Evolutionary conservation across 495 filamentous ascomycete genomes (phyloP).

Genomic region (Podospora conica): DNA sequence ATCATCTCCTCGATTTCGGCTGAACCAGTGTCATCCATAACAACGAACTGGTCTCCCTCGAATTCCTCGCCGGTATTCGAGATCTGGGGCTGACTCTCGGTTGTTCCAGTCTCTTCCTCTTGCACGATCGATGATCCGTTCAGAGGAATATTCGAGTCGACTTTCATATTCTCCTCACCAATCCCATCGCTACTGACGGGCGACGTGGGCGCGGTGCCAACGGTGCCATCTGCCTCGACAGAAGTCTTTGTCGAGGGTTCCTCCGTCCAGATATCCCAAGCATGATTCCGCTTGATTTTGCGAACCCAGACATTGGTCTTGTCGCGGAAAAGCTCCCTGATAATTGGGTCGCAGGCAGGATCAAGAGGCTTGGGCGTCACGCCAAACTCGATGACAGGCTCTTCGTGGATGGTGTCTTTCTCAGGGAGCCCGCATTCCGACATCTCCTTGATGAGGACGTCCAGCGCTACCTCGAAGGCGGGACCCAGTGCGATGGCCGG

Average conservation of each 20-base stretch:
- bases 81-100: neutral
- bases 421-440: neutral
- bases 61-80: neutral
- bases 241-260: neutral
- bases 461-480: neutral
- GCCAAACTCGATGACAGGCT: conserved; percentile 2
- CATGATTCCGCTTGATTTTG: neutral
- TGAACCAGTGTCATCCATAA: neutral
- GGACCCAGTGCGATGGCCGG: no score
- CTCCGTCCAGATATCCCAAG: neutral
- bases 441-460: neutral
- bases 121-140: neutral
- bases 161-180: neutral
- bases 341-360: neutral
- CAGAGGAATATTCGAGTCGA: neutral
- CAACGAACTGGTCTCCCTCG: neutral
- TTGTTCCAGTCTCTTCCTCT: neutral
- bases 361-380: conserved; percentile 14
- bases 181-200: neutral
- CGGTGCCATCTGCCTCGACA: neutral
- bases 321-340: conserved; percentile 7
- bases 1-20: no score
- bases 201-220: neutral
- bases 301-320: conserved; percentile 2
- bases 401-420: neutral